Evolutionary conservation across 2,329 filamentous ascomycete species (phyloP), one percentile per base, ranked within the genome.

Genomic region (Rutstroemia sp.): DNA sequence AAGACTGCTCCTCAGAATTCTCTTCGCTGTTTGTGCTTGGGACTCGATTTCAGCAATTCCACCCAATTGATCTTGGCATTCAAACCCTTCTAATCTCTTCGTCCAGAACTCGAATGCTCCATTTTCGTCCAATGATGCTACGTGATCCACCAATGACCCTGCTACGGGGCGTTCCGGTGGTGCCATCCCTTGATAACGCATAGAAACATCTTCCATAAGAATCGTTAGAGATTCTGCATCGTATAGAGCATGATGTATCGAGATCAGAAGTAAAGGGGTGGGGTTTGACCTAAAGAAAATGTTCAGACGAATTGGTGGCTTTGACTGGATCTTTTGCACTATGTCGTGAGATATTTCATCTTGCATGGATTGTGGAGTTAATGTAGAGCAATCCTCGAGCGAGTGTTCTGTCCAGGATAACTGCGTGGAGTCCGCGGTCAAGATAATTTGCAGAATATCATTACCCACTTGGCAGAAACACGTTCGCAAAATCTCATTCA

Each of bases 161-260:
- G 49, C 21, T 14, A 38, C 21, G 14, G 49, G 49, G 12, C 49
- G 49, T 25, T 44, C 25, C 3, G 38, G 23, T 19, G 49, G 17
- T 16, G 21, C 10, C 12, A 52, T 41, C 1, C 14, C 38, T 34
- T 9, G 50, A 9, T 52, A 52, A 14, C 50, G 39, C 5, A 44
- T 44, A 5, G 10, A 9, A 10, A 52, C 16, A 21, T 52, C 50
- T 19, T 52, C 38, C 39, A 52, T 52, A 10, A 52, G 14, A 1
- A 52, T 19, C 3, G 6, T 37, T n/a, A 52, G 14, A 12, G 49
- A 34, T 14, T 52, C 25, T 4, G 12, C 38, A 51, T 82, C 79
- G 57, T 82, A 82, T 0, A 81, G 64, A 3, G 75, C 76, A 61
- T 82, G 79, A 16, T 52, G 50, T 38, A 52, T 52, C 16, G 39